A percentile compares a stretch with the other conserved stretches of the same genome.
Conservation (phyloP, 345 rosid species). For the Geranium rotundifolium region DNA sequence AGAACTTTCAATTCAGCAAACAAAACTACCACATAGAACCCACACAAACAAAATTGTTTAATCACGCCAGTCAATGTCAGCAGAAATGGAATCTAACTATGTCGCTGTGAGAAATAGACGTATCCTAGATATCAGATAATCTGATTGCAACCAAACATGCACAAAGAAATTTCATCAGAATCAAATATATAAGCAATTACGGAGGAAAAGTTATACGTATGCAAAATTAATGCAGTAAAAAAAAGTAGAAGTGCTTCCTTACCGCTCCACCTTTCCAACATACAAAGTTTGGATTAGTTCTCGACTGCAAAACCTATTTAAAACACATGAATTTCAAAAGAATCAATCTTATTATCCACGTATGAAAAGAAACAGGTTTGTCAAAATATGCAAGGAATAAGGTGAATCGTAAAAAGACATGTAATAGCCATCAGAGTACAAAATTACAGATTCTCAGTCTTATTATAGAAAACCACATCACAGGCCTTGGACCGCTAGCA, state of each 20-base stretch:
- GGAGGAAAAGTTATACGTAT: not conserved
- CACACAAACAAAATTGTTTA: not conserved
- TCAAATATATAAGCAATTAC: not conserved
- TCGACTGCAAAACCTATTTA: slow-evolving; percentile 63
- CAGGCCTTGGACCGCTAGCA: not conserved
- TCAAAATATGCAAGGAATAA: not conserved
- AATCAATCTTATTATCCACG: slow-evolving; percentile 9
- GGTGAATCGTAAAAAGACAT: slow-evolving; percentile 1
- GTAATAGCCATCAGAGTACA: not conserved
- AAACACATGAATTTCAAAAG: slow-evolving; percentile 8
- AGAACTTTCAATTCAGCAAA: not conserved
- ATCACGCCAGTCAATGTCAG: not conserved
- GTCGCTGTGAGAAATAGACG: not conserved
- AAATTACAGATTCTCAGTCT: not conserved
- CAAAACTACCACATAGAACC: not conserved
- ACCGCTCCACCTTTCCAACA: slow-evolving; percentile 95
- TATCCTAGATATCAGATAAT: not conserved
- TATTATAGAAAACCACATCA: not conserved
- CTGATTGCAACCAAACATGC: not conserved
- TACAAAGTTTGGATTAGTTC: slow-evolving; percentile 52
- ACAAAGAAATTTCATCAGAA: not conserved
- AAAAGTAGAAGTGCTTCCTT: slow-evolving; percentile 13
- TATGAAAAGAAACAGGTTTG: not conserved
- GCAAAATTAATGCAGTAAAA: not conserved
- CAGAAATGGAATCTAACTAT: not conserved